Percentiles rank a stretch among this genome's conserved stretches.
Conservation (phyloP, 2,329 filamentous ascomycete genomes). For the Colletotrichum euphorbiae region DNA sequence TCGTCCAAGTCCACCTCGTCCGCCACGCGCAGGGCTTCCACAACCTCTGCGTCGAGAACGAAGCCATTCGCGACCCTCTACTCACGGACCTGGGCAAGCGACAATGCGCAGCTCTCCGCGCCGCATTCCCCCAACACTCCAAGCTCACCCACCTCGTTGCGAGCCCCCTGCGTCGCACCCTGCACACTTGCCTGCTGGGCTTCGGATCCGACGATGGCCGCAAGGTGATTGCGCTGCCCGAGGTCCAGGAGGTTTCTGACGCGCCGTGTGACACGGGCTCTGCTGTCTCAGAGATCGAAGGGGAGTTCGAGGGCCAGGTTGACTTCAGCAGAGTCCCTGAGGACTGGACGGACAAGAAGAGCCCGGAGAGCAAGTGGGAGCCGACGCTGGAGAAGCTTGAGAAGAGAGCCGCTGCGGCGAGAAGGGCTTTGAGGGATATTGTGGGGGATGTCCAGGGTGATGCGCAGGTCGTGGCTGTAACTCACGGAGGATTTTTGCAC, state of each 20-base stretch:
- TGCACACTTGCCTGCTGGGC: constrained; percentile 79
- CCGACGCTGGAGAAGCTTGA: constrained; percentile 66
- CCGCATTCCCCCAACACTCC: constrained; percentile 72
- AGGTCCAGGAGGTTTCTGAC: constrained; percentile 82
- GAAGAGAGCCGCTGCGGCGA: constrained; percentile 69
- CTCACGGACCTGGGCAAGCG: constrained; percentile 80
- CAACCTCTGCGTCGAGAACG: constrained; percentile 79
- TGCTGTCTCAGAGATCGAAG: constrained; percentile 62
- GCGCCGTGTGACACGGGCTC: constrained; percentile 83
- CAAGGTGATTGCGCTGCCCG: constrained; percentile 74
- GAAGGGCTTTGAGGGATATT: constrained; percentile 67
- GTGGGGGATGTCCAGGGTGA: constrained; percentile 59
- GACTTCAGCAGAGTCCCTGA: constrained; percentile 72
- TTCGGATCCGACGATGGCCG: constrained; percentile 66
- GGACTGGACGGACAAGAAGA: constrained; percentile 79
- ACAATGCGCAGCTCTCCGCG: constrained; percentile 76
- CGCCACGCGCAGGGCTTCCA: constrained; percentile 85
- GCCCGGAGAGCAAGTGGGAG: constrained; percentile 53
- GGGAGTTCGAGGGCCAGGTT: constrained; percentile 71
- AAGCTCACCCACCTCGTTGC: constrained; percentile 78
- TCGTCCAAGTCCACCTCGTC: constrained; percentile 72
- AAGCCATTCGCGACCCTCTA: constrained; percentile 79
- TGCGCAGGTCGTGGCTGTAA: constrained; percentile 78
- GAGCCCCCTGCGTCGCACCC: constrained; percentile 83
- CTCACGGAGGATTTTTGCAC: constrained; percentile 87